These are phyloP conservation scores for Fistulifera pelliculosa DNA, from an alignment of 108 stramenopile species.

Conservation along the genomic window DNA sequence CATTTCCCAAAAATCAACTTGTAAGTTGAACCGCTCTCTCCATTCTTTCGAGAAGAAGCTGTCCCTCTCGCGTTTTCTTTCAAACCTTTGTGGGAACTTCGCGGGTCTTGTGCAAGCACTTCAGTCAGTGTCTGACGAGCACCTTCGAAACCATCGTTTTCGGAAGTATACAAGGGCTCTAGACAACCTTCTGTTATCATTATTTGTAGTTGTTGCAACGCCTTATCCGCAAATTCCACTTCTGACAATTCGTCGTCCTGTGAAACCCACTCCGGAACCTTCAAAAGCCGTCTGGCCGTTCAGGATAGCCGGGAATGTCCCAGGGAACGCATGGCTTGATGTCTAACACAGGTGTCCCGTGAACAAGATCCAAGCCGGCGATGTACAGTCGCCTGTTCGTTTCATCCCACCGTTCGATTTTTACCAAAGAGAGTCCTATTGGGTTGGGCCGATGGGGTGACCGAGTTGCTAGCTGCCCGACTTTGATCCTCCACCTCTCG, in stretches of 20 bases:
- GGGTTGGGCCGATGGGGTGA: constrained; percentile 95
- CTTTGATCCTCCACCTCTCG: constrained; percentile 64
- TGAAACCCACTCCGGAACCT: constrained; percentile 62
- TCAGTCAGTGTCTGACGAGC: constrained; percentile 44
- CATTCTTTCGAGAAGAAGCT: neutral
- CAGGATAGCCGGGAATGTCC: constrained; percentile 56
- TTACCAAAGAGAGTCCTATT: constrained; percentile 84
- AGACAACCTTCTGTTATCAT: constrained; percentile 29
- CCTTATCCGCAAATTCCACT: constrained; percentile 40
- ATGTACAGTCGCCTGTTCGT: constrained; percentile 45
- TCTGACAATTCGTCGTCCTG: constrained; percentile 43
- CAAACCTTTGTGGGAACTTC: constrained; percentile 59
- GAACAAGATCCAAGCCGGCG: constrained; percentile 71
- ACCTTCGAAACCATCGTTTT: constrained; percentile 30
- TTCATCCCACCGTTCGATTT: constrained; percentile 47
- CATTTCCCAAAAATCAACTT: constrained; percentile 26
- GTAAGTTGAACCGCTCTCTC: constrained; percentile 15
- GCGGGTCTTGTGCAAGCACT: constrained; percentile 72
- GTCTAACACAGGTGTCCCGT: constrained; percentile 91
- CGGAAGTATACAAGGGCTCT: constrained; percentile 40
- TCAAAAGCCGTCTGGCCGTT: constrained; percentile 2
- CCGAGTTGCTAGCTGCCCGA: constrained; percentile 88
- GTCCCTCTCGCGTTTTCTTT: constrained; percentile 51
- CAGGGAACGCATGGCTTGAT: constrained; percentile 89
- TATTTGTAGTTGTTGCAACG: constrained; percentile 19